phyloP scores from a whole-genome alignment of 2,329 filamentous ascomycete genomes.

The Beauveria medogensis region DNA sequence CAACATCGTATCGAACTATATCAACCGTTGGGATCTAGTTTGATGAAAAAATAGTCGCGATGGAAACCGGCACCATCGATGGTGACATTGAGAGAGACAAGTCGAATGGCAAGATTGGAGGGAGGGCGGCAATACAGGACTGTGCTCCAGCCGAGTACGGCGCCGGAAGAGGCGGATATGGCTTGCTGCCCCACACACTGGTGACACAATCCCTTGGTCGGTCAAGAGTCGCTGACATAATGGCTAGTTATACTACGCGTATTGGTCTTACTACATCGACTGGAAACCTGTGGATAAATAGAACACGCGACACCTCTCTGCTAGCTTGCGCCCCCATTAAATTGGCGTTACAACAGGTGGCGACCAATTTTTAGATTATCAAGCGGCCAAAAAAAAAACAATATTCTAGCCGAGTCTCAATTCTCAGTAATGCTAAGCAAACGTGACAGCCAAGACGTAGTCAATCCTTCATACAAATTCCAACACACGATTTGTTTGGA shows the following conservation, averaged over 20 bases:
- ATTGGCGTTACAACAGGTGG: neutral
- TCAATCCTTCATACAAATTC: neutral
- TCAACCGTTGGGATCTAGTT: neutral
- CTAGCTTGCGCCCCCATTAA: neutral
- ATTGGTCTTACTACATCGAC: neutral
- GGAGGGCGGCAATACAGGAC: neutral
- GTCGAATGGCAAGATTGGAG: neutral
- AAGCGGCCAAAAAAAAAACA: neutral
- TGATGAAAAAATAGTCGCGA: neutral
- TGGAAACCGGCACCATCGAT: neutral
- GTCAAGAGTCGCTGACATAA: slow-evolving; percentile 1
- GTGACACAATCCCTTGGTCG: neutral
- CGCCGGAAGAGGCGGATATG: slow-evolving; percentile 9
- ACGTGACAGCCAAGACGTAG: neutral
- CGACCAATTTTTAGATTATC: neutral
- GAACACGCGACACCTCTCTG: neutral
- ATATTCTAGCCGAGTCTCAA: neutral
- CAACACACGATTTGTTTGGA: slow-evolving; percentile 2
- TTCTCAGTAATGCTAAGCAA: neutral
- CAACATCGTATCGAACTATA: slow-evolving; percentile 19
- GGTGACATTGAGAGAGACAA: neutral
- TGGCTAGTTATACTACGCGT: neutral
- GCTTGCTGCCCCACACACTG: slow-evolving; percentile 1
- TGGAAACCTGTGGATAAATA: neutral
- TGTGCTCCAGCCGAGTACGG: neutral